phyloP scores from a whole-genome alignment of 169 alveolate genomes.

The Plasmodium adleri region DNA sequence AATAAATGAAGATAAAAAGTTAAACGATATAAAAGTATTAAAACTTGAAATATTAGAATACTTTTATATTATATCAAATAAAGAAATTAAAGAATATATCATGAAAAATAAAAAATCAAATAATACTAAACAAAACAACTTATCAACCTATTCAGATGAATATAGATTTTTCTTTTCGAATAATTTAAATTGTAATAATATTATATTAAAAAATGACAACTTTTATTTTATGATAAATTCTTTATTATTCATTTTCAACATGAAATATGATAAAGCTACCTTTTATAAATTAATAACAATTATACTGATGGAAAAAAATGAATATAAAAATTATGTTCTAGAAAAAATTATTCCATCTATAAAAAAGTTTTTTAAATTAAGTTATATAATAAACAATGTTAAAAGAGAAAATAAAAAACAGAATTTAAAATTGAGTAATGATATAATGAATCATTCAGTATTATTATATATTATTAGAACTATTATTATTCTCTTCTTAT shows the following conservation, averaged over 20 bases:
- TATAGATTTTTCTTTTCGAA: constrained; percentile 50
- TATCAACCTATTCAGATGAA: constrained; percentile 4
- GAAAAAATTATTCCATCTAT: constrained; percentile 43
- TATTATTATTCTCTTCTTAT: constrained; percentile 34
- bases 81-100: constrained; percentile 37
- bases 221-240: constrained; percentile 43
- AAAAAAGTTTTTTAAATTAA: constrained; percentile 31
- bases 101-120: constrained; percentile 22
- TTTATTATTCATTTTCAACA: constrained; percentile 36
- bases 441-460: constrained; percentile 46
- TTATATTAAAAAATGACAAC: constrained; percentile 30
- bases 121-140: background rate
- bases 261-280: constrained; percentile 33
- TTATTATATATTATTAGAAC: constrained; percentile 58
- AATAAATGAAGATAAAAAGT: constrained; percentile 39
- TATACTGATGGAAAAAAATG: constrained; percentile 32
- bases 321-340: constrained; percentile 56
- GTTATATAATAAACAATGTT: constrained; percentile 17
- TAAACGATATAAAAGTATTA: constrained; percentile 13
- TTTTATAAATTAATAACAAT: constrained; percentile 48
- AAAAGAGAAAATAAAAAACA: constrained; percentile 42
- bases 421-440: constrained; percentile 31
- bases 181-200: constrained; percentile 39
- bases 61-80: constrained; percentile 26
- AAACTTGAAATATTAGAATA: constrained; percentile 26